phyloP scores from a whole-genome alignment of 768 basidiomycete genomes.

The Boletus rufocinnamomeus region DNA sequence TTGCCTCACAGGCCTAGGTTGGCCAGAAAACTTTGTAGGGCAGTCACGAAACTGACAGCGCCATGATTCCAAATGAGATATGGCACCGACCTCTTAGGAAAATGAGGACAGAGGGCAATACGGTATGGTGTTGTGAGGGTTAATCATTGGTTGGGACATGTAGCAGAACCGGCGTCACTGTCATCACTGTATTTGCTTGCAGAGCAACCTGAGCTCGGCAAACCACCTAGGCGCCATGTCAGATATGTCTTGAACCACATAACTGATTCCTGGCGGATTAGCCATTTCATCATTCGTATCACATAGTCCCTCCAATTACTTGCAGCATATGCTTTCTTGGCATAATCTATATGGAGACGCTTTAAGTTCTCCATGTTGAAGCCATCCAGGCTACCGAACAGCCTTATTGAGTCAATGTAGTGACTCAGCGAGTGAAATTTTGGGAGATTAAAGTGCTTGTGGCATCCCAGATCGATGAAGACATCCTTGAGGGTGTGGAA shows the following conservation, averaged over 20 bases:
- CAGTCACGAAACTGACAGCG: not conserved
- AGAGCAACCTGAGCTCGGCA: not conserved
- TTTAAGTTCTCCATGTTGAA: not conserved
- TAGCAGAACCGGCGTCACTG: not conserved
- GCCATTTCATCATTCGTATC: not conserved
- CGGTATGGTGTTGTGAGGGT: not conserved
- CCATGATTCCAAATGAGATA: not conserved
- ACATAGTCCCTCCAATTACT: not conserved
- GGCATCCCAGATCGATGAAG: not conserved
- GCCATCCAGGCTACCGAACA: not conserved
- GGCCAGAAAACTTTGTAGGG: not conserved
- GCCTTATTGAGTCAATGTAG: not conserved
- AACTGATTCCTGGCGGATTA: not conserved
- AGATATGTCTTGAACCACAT: not conserved
- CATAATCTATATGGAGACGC: not conserved
- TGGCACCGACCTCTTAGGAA: not conserved
- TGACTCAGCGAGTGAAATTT: not conserved
- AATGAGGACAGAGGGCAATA: not conserved
- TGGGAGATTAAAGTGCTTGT: not conserved
- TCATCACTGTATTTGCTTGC: not conserved
- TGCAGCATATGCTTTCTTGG: not conserved
- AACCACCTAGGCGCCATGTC: not conserved
- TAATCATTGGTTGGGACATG: not conserved
- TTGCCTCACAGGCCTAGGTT: not conserved
- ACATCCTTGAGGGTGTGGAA: not conserved